These are phyloP conservation scores for Saccharomycopsis schoenii DNA, from an alignment of 805 yeast genomes.

Conservation along the genomic window DNA sequence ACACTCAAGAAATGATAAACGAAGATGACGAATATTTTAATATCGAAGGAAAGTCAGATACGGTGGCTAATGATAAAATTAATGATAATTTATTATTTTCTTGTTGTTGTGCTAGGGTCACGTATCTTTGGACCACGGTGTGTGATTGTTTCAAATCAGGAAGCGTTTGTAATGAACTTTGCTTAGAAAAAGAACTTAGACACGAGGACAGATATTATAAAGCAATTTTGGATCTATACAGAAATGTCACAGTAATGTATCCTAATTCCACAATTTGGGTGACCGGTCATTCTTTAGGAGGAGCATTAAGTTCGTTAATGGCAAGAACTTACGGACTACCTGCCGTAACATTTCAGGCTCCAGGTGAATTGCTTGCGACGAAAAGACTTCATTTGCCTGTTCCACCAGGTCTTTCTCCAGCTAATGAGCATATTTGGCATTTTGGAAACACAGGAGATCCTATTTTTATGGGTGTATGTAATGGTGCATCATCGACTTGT, in stretches of 20 bases:
- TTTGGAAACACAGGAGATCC: slow-evolving; percentile 97
- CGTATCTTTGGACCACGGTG: slow-evolving; percentile 88
- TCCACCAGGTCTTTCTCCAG: slow-evolving; percentile 81
- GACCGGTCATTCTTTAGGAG: slow-evolving; percentile 94
- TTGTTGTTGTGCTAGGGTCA: slow-evolving; percentile 91
- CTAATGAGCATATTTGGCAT: slow-evolving; percentile 84
- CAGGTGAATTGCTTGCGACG: slow-evolving; percentile 82
- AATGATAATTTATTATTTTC: slow-evolving; percentile 87
- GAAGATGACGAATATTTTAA: slow-evolving; percentile 21
- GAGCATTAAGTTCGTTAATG: slow-evolving; percentile 66
- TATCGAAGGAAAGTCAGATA: slow-evolving; percentile 39
- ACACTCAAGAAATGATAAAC: background rate
- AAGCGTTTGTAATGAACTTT: slow-evolving; percentile 80
- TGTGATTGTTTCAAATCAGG: slow-evolving; percentile 85
- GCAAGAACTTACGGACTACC: slow-evolving; percentile 91
- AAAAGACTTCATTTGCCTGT: slow-evolving; percentile 78
- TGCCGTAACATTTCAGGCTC: slow-evolving; percentile 83
- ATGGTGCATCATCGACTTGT: slow-evolving; percentile 85
- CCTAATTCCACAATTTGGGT: slow-evolving; percentile 76
- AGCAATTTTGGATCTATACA: slow-evolving; percentile 67
- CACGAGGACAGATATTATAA: slow-evolving; percentile 74
- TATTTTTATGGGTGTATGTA: slow-evolving; percentile 91
- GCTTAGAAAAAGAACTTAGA: slow-evolving; percentile 68
- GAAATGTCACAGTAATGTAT: slow-evolving; percentile 56
- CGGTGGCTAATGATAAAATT: slow-evolving; percentile 67